Percentiles rank a stretch among this genome's conserved stretches.
phyloP scores from a whole-genome alignment of 257 asterid genomes.

The Solanum raphanifolium region DNA sequence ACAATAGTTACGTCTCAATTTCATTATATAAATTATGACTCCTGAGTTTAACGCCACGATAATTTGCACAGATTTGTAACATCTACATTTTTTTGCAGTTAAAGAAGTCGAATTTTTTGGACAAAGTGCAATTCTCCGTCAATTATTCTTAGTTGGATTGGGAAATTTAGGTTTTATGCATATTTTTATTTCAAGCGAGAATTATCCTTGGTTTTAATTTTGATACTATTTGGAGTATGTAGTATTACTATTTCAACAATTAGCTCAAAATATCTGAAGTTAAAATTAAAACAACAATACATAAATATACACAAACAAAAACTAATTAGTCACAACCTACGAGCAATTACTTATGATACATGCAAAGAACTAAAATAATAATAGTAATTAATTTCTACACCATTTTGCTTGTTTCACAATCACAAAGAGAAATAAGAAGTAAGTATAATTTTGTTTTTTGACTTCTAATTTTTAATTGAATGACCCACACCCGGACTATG shows the following conservation, averaged over 20 bases:
- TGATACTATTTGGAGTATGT: not conserved
- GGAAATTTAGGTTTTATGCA: not conserved
- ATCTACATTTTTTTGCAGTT: not conserved
- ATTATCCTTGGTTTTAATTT: not conserved
- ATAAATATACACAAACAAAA: not conserved
- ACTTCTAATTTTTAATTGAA: constrained; percentile 6
- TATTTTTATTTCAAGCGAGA: not conserved
- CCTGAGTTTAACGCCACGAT: not conserved
- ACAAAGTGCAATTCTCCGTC: not conserved
- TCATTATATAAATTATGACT: not conserved
- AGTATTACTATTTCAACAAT: not conserved
- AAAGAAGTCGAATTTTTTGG: not conserved
- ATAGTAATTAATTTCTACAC: not conserved
- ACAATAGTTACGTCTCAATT: not conserved
- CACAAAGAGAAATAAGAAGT: not conserved
- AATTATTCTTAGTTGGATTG: not conserved
- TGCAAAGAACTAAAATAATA: not conserved
- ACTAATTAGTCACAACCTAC: not conserved
- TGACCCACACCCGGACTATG: constrained; percentile 34
- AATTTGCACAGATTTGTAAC: not conserved
- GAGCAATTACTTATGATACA: not conserved
- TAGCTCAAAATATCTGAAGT: not conserved
- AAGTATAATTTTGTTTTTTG: not conserved
- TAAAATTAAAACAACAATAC: not conserved
- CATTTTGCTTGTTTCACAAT: not conserved